Evolutionary conservation across 306 rosid genomes (phyloP).

Genomic region (Abrus precatorius): DNA sequence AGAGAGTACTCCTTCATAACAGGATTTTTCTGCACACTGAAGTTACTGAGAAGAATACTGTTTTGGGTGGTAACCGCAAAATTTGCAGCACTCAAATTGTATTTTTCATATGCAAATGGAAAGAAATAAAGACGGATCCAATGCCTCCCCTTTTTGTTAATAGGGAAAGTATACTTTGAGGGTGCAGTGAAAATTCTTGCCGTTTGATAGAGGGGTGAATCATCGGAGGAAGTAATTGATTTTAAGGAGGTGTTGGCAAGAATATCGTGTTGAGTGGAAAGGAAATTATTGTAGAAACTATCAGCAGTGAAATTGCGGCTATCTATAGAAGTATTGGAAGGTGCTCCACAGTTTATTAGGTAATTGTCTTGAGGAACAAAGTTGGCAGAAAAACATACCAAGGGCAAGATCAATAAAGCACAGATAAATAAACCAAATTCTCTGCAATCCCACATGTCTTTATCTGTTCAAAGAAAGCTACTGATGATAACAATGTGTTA

Average conservation of each 20-base stretch:
- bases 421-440: conserved; percentile 55
- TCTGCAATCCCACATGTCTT: conserved; percentile 53
- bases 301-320: conserved; percentile 71
- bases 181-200: conserved; percentile 76
- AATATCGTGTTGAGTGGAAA: conserved; percentile 72
- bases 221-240: conserved; percentile 52
- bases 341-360: conserved; percentile 89
- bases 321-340: conserved; percentile 64
- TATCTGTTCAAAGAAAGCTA: neutral
- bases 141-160: conserved; percentile 67
- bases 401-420: conserved; percentile 59
- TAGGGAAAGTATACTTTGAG: conserved; percentile 76
- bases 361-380: conserved; percentile 75
- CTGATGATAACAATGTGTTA: neutral
- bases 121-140: conserved; percentile 97
- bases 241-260: conserved; percentile 61
- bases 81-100: conserved; percentile 67
- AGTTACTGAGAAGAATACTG: conserved; percentile 63
- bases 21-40: conserved; percentile 55
- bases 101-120: conserved; percentile 61
- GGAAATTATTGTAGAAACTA: conserved; percentile 61
- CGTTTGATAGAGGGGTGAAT: conserved; percentile 70
- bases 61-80: conserved; percentile 70
- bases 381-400: conserved; percentile 57
- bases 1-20: conserved; percentile 74